These are phyloP conservation scores for Zygosaccharomyces pseudobailii DNA, from an alignment of 1,139 yeast genomes.

Conservation along the genomic window DNA sequence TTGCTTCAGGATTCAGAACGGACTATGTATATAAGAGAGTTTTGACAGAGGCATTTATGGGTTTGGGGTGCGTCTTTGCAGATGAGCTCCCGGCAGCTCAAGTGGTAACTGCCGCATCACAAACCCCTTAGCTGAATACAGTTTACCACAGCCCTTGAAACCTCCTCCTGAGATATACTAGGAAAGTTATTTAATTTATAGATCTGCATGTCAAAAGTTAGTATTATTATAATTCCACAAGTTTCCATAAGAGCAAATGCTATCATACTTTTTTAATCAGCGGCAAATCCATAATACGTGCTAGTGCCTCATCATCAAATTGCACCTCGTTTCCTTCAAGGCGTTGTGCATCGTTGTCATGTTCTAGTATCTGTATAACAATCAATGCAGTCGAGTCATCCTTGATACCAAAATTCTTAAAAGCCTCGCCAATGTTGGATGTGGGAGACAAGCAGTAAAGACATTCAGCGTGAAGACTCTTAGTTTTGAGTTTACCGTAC, in stretches of 20 bases:
- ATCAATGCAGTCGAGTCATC: conserved; percentile 36
- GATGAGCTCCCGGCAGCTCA: conserved; percentile 46
- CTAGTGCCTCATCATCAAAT: conserved; percentile 35
- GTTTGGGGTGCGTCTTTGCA: conserved; percentile 75
- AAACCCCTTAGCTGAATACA: conserved; percentile 37
- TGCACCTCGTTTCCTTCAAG: conserved; percentile 36
- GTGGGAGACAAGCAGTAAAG: conserved; percentile 50
- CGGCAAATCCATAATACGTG: conserved; percentile 32
- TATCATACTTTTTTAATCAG: conserved; percentile 36
- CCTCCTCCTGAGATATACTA: conserved; percentile 17
- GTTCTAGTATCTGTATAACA: conserved; percentile 36
- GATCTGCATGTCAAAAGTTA: conserved; percentile 16
- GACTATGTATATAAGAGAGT: conserved; percentile 69
- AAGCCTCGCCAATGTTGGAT: conserved; percentile 45
- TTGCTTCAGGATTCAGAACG: conserved; percentile 83
- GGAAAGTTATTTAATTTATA: conserved; percentile 27
- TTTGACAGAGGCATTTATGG: conserved; percentile 83
- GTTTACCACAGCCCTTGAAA: conserved; percentile 33
- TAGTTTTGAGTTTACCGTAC: conserved; percentile 43
- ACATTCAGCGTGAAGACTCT: conserved; percentile 48
- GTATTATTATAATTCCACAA: conserved; percentile 1
- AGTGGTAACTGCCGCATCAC: conserved; percentile 7
- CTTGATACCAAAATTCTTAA: conserved; percentile 44
- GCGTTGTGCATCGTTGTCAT: no score
- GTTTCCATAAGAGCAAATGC: neutral